phyloP scores from a whole-genome alignment of 2,329 filamentous ascomycete genomes.

The Ophiostoma sp. region DNA sequence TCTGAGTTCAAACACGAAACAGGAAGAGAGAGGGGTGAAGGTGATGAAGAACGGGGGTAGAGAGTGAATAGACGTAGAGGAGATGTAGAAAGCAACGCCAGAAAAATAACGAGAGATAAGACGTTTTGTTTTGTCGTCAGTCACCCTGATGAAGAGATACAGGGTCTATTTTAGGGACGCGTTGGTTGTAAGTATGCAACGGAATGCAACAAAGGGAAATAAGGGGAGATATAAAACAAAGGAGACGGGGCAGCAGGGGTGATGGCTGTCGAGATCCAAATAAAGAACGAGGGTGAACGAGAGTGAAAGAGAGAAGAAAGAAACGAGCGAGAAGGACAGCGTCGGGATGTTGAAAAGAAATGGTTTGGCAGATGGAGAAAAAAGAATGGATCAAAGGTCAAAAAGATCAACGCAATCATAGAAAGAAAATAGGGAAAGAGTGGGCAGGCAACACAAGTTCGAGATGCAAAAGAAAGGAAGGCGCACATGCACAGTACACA shows the following conservation, averaged over 20 bases:
- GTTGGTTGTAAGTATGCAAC: not conserved
- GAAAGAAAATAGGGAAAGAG: not conserved
- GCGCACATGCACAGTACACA: not conserved
- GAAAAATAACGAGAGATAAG: not conserved
- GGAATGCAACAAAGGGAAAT: conserved; percentile 17
- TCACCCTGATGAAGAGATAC: not conserved
- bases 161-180: conserved; percentile 8
- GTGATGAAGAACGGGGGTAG: not conserved
- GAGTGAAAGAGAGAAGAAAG: not conserved
- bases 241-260: conserved; percentile 13
- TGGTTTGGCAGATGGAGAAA: not conserved
- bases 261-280: conserved; percentile 5
- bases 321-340: not conserved
- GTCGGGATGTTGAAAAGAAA: not conserved
- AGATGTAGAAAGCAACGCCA: not conserved
- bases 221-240: conserved; percentile 22
- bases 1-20: conserved; percentile 9
- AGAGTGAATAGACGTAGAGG: not conserved
- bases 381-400: not conserved
- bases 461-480: not conserved
- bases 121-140: not conserved
- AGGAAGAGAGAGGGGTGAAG: not conserved
- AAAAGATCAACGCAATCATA: not conserved
- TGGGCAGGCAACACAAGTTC: not conserved
- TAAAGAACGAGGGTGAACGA: not conserved